These are phyloP conservation scores for Tetrahymena borealis DNA, from an alignment of 73 alveolate species.

Conservation along the genomic window DNA sequence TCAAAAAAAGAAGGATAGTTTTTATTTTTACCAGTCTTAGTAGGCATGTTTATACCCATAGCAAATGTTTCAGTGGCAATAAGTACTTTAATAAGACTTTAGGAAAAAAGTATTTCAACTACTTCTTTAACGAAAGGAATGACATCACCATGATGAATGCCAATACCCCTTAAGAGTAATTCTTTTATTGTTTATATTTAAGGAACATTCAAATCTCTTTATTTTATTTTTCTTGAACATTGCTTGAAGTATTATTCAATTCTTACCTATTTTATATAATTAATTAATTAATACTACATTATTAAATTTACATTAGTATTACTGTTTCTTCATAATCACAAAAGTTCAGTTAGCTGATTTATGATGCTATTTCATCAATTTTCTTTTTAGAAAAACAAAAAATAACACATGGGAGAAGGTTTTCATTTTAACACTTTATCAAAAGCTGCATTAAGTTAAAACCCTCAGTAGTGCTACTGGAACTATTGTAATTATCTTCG, in stretches of 20 bases:
- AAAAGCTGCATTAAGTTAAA: not conserved
- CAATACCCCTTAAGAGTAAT: constrained; percentile 85
- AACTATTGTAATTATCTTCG: not conserved
- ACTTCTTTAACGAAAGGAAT: constrained; percentile 92
- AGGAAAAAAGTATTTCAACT: constrained; percentile 91
- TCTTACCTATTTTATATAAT: constrained; percentile 46
- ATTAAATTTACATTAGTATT: not conserved
- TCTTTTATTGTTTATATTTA: constrained; percentile 62
- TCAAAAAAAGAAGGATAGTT: not conserved
- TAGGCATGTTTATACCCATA: constrained; percentile 99
- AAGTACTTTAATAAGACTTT: constrained; percentile 85
- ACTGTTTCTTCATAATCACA: not conserved
- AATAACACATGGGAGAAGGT: constrained; percentile 89
- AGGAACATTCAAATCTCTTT: constrained; percentile 75
- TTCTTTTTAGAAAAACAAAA: constrained; percentile 86
- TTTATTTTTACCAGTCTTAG: constrained; percentile 74
- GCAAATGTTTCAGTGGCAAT: constrained; percentile 99
- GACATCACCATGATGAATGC: constrained; percentile 93
- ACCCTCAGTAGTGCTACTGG: not conserved
- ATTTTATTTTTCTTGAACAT: constrained; percentile 59
- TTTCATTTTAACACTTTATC: constrained; percentile 44
- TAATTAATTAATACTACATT: not conserved
- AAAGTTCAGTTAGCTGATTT: constrained; percentile 10
- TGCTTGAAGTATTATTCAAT: constrained; percentile 63
- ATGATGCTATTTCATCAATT: constrained; percentile 69